Base-by-base conservation (phyloP, 352 stramenopile genomes). In the Phytopythium kandeliae region DNA sequence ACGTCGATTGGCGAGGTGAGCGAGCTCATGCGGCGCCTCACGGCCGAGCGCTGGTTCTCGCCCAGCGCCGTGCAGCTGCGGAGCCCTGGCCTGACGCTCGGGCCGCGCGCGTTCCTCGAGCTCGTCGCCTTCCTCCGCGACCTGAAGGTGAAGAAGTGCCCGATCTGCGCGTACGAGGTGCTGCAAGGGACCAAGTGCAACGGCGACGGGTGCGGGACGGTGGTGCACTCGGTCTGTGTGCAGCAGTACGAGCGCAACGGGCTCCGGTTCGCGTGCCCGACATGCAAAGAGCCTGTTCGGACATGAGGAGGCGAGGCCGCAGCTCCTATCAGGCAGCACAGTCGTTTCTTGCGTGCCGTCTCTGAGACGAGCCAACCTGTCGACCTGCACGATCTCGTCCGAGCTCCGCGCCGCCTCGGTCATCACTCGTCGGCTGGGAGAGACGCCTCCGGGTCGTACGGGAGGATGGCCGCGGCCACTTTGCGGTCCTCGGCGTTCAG, bases 401-500 rank as follows among this genome's bases (percentile, higher is more conserved):
- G n/a, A n/a, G n/a, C n/a, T n/a, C n/a, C n/a, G n/a, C n/a, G 31
- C 4, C 31, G 31, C 11, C 11, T 7, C 15, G 7, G 7, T 11
- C 11, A 15, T 10, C 6, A 35, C 28, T 33, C 41, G 33, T 12
- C 43, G 15, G 34, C 42, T 15, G 11, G 26, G 4, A 50, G 48
- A 15, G 41, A 47, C 2, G 65, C 65, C 30, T 85, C 50, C n/a
- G 78, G 55, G 36, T 89, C 77, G 52, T 64, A 74, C 3, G 85
- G 82, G 12, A 96, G 55, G 47, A 96, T 74, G n/a, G 81, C 84
- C 12, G 81, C 85, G 8, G 71, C 85, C 21, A 96, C 74, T 40
- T 78, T 69, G 54, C 85, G 79, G 60, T 93, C 85, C 54, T 96
- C 84, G n/a, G 82, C 82, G 67, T 93, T 96, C n/a, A 96, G 65